Percentiles rank a stretch among this genome's conserved stretches.
Evolutionary conservation across 495 filamentous ascomycete species (phyloP).

Genomic region (Aspergillus biplanus): DNA sequence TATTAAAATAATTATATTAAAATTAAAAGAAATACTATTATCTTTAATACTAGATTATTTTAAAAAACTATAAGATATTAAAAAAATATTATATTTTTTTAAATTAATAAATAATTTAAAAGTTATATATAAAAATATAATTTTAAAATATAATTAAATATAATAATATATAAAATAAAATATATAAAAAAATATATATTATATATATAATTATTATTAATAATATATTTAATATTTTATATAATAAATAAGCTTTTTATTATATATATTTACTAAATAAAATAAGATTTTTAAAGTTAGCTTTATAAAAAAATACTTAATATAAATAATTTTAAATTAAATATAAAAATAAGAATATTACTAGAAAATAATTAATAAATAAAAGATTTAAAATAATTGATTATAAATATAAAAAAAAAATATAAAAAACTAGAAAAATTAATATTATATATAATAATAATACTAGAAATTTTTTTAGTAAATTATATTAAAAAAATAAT

Average conservation of each 20-base stretch:
- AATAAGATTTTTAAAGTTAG: not conserved
- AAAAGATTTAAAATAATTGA: too few relatives aligned
- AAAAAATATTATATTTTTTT: too few relatives aligned
- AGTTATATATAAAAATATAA: not conserved
- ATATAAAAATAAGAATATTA: conserved; percentile 3
- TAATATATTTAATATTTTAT: too few relatives aligned
- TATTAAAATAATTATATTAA: too few relatives aligned
- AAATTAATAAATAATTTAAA: not conserved
- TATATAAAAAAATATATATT: too few relatives aligned
- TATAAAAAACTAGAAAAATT: not conserved
- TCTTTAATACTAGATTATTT: too few relatives aligned
- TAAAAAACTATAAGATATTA: too few relatives aligned
- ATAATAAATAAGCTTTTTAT: too few relatives aligned
- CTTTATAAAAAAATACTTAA: not conserved
- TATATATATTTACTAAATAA: not conserved
- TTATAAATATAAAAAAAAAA: too few relatives aligned
- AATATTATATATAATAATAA: not conserved
- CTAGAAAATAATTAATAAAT: not conserved
- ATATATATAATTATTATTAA: not conserved
- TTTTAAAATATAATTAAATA: not conserved
- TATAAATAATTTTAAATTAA: not conserved
- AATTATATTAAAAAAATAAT: not conserved
- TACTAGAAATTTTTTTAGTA: not conserved
- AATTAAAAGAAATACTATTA: too few relatives aligned
- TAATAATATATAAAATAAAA: too few relatives aligned